Evolutionary conservation across 2,329 filamentous ascomycete genomes (phyloP), one percentile per base, ranked within the genome.

Genomic region (Metarhizium guizhouense): DNA sequence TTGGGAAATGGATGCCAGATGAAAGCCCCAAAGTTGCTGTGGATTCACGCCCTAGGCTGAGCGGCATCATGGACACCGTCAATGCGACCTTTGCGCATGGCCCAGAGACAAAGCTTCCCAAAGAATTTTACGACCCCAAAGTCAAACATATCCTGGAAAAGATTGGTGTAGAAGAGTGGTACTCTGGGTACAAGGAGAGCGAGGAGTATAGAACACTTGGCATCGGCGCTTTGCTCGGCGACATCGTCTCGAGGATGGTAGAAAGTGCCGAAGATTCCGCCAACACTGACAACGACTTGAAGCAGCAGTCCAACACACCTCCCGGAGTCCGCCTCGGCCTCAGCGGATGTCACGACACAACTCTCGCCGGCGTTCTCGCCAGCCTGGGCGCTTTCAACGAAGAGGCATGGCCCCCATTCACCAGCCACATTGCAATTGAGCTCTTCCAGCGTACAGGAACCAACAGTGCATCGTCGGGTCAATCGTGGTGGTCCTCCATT

Each of bases 91-190:
- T 88, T 13, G 93, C 92, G 2, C 94, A 97, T 68, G 69, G 69
- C 20, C 82, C 87, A 0, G 80, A 81, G 11, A 96, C 92, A 0
- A 84, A 80, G 49, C 79, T 97, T 3, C 94, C 94, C 0, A 76
- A 79, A 10, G 88, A 91, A 59, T 97, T 99, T 70, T 97, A 97
- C 71, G 90, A 96, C 65, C 68, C 78, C 18, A 86, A 85, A 65
- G 83, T 80, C 4, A 79, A 83, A 52, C 76, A 78, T 3, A 87
- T 91, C 58, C 82, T 94, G 56, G 76, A 85, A 56, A 87, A 84
- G 68, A 86, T 96, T 57, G 84, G 81, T 32, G 85, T 92, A 0
- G 92, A 99, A 64, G 94, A 97, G 72, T 97, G 94, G 94, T 97
- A 87, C 69, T 76, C 82, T 20, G 93, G 94, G 3, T 97, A 95